These are phyloP conservation scores for Tagetes patula DNA, from an alignment of 129 eudicot species.

Conservation along the genomic window DNA sequence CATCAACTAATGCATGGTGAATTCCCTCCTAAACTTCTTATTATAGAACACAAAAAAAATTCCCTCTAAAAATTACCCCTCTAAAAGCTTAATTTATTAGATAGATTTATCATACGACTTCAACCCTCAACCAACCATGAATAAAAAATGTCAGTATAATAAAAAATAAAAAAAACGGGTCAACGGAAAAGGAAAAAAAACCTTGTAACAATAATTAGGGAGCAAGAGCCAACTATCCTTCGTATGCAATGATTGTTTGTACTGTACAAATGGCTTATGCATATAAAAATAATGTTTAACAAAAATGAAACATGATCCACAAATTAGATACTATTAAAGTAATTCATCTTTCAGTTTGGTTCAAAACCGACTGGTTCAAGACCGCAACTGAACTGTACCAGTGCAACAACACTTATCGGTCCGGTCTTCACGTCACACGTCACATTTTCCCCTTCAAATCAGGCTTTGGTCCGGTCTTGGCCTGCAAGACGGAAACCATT, in stretches of 20 bases:
- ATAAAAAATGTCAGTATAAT: too few relatives aligned
- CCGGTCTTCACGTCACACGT: background rate
- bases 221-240: background rate
- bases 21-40: too few relatives aligned
- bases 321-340: background rate
- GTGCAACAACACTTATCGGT: background rate
- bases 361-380: background rate
- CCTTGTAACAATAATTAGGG: background rate
- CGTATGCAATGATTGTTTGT: background rate
- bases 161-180: too few relatives aligned
- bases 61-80: too few relatives aligned
- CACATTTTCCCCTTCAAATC: background rate
- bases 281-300: background rate
- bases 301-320: conserved; percentile 2
- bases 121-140: too few relatives aligned
- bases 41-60: too few relatives aligned
- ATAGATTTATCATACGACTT: too few relatives aligned
- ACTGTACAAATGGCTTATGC: conserved; percentile 16
- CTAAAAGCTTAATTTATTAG: too few relatives aligned
- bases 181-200: background rate
- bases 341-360: background rate
- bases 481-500: conserved; percentile 4
- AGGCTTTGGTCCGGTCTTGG: conserved; percentile 11
- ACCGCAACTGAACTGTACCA: background rate
- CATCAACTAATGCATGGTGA: too few relatives aligned